These are phyloP conservation scores for Candida tropicalis DNA, from an alignment of 1,139 yeast species.

Conservation along the genomic window DNA sequence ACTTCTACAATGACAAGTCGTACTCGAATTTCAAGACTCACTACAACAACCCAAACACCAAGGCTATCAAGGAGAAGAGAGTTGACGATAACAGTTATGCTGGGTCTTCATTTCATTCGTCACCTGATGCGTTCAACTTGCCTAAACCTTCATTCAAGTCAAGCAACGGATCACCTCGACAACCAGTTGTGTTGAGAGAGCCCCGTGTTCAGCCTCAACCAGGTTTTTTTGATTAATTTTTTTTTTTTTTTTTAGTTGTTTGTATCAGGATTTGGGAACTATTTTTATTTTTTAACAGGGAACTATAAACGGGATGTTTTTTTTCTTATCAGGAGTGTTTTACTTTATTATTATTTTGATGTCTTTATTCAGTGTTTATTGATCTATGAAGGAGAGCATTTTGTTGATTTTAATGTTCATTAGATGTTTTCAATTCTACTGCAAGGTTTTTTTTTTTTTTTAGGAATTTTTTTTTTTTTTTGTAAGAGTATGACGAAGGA, in stretches of 20 bases:
- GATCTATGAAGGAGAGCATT: too few relatives aligned
- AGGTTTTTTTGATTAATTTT: background rate
- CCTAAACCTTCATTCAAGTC: conserved; percentile 56
- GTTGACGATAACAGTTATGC: conserved; percentile 42
- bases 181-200: conserved; percentile 7
- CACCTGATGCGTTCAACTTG: conserved; percentile 58
- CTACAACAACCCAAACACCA: conserved; percentile 15
- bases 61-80: conserved; percentile 21
- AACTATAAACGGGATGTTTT: background rate
- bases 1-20: conserved; percentile 22
- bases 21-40: background rate
- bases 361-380: too few relatives aligned
- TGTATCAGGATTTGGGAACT: background rate
- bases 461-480: background rate
- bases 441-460: background rate
- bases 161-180: conserved; percentile 10
- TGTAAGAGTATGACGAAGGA: too few relatives aligned
- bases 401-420: background rate
- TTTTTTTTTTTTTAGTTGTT: too few relatives aligned
- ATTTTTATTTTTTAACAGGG: too few relatives aligned
- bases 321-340: background rate
- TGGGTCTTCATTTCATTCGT: conserved; percentile 59
- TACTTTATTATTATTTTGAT: background rate
- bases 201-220: background rate
- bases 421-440: background rate